These are phyloP conservation scores for Neoboletus magnificus DNA, from an alignment of 768 basidiomycete species.

Conservation along the genomic window DNA sequence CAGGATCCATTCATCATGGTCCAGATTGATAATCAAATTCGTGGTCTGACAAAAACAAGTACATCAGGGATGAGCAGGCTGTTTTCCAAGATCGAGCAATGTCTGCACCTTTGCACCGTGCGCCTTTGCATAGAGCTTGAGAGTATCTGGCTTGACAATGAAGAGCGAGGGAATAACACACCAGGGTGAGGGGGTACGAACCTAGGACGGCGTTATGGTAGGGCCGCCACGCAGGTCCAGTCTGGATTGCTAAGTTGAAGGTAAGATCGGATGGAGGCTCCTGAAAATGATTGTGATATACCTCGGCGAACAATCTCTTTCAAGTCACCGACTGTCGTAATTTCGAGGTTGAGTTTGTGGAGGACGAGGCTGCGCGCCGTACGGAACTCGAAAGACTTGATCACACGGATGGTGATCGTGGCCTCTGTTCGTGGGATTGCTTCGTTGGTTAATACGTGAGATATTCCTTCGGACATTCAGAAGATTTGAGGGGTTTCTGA, in stretches of 20 bases:
- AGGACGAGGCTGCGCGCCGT: slow-evolving; percentile 88
- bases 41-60: slow-evolving; percentile 59
- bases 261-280: slow-evolving; percentile 5
- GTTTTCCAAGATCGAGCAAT: not conserved
- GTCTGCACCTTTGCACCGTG: slow-evolving; percentile 83
- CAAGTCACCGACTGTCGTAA: slow-evolving; percentile 73
- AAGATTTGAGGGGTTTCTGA: not conserved
- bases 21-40: slow-evolving; percentile 97
- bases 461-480: slow-evolving; percentile 34
- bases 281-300: slow-evolving; percentile 30
- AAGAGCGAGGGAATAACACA: not conserved
- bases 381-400: slow-evolving; percentile 93
- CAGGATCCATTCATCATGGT: slow-evolving; percentile 92
- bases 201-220: slow-evolving; percentile 74
- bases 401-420: slow-evolving; percentile 85
- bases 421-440: slow-evolving; percentile 68
- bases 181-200: slow-evolving; percentile 26
- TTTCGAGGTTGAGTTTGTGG: slow-evolving; percentile 73
- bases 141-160: slow-evolving; percentile 58
- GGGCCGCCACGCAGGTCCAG: slow-evolving; percentile 82
- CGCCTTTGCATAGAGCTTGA: slow-evolving; percentile 92
- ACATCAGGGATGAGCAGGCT: not conserved
- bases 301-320: slow-evolving; percentile 71
- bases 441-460: slow-evolving; percentile 57
- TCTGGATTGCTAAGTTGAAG: slow-evolving; percentile 56